These are phyloP conservation scores for Bipolaris gigantea DNA, from an alignment of 2,329 filamentous ascomycete species.

Conservation along the genomic window DNA sequence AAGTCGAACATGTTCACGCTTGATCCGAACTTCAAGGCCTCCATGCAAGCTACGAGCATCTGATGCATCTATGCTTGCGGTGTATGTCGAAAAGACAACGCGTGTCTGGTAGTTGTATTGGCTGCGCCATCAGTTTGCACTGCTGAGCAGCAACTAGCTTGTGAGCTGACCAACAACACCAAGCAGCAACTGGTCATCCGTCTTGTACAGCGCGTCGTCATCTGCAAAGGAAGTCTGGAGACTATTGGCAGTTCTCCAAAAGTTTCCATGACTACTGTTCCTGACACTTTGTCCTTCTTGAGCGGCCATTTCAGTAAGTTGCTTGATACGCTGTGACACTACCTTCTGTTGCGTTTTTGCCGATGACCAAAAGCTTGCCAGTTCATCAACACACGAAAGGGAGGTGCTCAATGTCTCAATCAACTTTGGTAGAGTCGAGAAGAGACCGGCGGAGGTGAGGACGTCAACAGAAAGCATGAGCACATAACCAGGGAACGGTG, in stretches of 20 bases:
- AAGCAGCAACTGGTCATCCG: slow-evolving; percentile 34
- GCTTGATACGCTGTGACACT: slow-evolving; percentile 52
- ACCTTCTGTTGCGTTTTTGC: slow-evolving; percentile 55
- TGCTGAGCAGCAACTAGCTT: slow-evolving; percentile 11
- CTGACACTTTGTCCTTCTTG: slow-evolving; percentile 39
- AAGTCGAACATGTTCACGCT: background rate
- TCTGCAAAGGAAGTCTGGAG: slow-evolving; percentile 48
- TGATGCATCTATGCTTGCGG: background rate
- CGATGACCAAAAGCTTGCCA: slow-evolving; percentile 63
- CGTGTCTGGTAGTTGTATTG: background rate
- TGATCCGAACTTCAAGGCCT: background rate
- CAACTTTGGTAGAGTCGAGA: slow-evolving; percentile 51
- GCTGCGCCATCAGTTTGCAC: background rate
- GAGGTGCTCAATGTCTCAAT: slow-evolving; percentile 59
- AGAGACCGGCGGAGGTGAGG: slow-evolving; percentile 60
- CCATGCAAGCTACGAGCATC: background rate
- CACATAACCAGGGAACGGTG: slow-evolving; percentile 63
- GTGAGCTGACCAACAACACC: slow-evolving; percentile 31
- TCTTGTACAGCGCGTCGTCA: slow-evolving; percentile 51
- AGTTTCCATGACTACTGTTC: slow-evolving; percentile 38
- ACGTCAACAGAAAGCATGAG: slow-evolving; percentile 68
- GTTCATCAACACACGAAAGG: slow-evolving; percentile 58
- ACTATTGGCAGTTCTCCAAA: slow-evolving; percentile 40
- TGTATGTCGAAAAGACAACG: background rate
- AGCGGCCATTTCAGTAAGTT: slow-evolving; percentile 47